Conservation (phyloP, 257 asterid species). For the Nicotiana obtusifolia region DNA sequence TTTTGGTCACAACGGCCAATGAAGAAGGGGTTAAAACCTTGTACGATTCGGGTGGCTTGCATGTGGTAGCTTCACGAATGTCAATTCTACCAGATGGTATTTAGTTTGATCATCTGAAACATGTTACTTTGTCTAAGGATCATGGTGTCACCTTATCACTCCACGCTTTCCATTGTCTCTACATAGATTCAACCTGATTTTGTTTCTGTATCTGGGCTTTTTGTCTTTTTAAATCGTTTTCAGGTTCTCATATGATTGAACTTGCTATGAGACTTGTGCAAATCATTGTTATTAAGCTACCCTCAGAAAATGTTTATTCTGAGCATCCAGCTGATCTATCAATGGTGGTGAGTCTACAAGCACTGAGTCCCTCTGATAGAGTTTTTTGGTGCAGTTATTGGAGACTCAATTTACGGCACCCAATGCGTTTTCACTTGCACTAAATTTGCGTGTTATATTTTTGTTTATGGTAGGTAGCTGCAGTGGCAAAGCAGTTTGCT, state of each 20-base stretch:
- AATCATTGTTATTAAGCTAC: constrained; percentile 57
- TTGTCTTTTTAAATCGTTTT: constrained; percentile 1
- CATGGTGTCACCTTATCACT: background rate
- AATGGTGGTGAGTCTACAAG: constrained; percentile 45
- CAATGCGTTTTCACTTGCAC: background rate
- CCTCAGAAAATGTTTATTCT: constrained; percentile 41
- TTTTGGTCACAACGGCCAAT: constrained; percentile 53
- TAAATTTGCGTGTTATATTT: background rate
- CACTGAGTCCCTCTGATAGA: background rate
- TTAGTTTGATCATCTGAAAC: constrained; percentile 3
- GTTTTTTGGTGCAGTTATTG: constrained; percentile 16
- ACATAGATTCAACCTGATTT: constrained; percentile 9
- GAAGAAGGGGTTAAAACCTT: constrained; percentile 49
- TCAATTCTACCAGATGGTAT: constrained; percentile 59
- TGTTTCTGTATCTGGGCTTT: background rate
- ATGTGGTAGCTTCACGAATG: constrained; percentile 57
- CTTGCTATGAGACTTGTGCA: constrained; percentile 66
- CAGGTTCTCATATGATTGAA: constrained; percentile 62
- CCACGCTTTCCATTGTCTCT: background rate
- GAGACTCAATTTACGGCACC: constrained; percentile 2
- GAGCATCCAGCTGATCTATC: constrained; percentile 59
- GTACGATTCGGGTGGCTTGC: constrained; percentile 57
- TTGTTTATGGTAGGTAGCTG: constrained; percentile 59
- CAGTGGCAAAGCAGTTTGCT: constrained; percentile 69
- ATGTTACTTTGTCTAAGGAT: background rate